Conservation (phyloP, 352 stramenopile species). For the Pilasporangium apinafurcum region DNA sequence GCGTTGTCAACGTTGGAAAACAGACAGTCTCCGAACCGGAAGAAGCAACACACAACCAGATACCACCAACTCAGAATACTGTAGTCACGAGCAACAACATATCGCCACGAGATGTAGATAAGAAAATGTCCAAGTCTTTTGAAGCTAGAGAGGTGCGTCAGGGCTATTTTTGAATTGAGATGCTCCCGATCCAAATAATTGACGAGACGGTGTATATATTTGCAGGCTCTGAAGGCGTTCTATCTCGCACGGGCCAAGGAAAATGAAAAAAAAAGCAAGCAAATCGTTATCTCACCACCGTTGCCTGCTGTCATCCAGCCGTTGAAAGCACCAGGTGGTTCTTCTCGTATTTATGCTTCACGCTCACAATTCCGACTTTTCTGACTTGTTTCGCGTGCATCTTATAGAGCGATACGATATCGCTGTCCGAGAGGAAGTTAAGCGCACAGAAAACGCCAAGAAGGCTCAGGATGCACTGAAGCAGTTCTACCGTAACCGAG, state of each 20-base stretch:
- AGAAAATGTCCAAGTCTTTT: conserved; percentile 10
- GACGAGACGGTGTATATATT: neutral
- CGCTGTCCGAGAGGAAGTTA: conserved; percentile 6
- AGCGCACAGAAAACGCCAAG: conserved; percentile 11
- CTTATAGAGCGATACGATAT: conserved; percentile 12
- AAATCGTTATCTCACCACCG: conserved; percentile 10
- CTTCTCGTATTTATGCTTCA: neutral
- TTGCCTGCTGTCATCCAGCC: conserved; percentile 15
- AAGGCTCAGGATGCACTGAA: conserved; percentile 10
- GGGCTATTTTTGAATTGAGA: neutral
- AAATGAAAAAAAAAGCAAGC: conserved; percentile 43
- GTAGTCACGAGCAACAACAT: conserved; percentile 1
- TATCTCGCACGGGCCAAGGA: conserved; percentile 44
- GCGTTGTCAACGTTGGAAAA: too few relatives aligned
- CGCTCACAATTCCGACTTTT: neutral
- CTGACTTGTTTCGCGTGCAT: neutral
- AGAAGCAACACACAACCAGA: neutral
- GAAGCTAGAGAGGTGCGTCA: conserved; percentile 23
- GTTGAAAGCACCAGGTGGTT: conserved; percentile 15
- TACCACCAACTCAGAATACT: neutral
- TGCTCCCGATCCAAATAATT: conserved; percentile 1
- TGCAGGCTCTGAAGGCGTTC: conserved; percentile 39
- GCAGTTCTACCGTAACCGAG: conserved; percentile 14
- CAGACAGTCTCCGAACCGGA: too few relatives aligned
- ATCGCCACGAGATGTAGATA: too few relatives aligned